Conservation (phyloP, 257 asterid genomes). For the Marsdenia floribunda region DNA sequence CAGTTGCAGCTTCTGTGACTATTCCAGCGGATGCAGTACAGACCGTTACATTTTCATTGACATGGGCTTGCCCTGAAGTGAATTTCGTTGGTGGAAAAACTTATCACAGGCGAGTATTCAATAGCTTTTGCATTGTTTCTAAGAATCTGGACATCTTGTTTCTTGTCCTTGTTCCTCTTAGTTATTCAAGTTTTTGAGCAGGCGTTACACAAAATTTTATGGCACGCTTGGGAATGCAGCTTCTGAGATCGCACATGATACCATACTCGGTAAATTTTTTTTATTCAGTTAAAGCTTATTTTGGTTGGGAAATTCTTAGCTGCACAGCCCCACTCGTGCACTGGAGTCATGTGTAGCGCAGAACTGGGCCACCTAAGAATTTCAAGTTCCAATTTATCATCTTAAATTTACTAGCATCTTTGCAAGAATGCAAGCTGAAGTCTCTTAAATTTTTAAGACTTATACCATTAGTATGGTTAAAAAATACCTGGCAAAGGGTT, state of each 20-base stretch:
- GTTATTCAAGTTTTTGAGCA: constrained; percentile 28
- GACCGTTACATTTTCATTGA: constrained; percentile 70
- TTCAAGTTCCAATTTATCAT: neutral
- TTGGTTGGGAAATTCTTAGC: too few species aligned
- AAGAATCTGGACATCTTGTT: constrained; percentile 9
- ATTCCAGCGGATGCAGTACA: constrained; percentile 57
- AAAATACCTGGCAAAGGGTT: neutral
- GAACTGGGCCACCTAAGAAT: too few species aligned
- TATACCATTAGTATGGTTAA: constrained; percentile 9
- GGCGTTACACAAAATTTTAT: constrained; percentile 88
- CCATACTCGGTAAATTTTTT: constrained; percentile 57
- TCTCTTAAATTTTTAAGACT: neutral
- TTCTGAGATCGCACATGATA: constrained; percentile 73
- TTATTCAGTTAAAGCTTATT: neutral
- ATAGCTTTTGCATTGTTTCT: constrained; percentile 16
- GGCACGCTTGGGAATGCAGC: constrained; percentile 63
- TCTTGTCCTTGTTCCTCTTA: constrained; percentile 20
- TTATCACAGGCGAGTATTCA: constrained; percentile 63
- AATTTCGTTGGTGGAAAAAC: constrained; percentile 76
- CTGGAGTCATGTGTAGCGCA: too few species aligned
- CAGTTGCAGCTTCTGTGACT: constrained; percentile 79
- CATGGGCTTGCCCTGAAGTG: constrained; percentile 94
- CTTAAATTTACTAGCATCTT: neutral
- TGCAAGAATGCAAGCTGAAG: neutral
- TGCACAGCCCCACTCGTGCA: too few species aligned